Evolutionary conservation across 2,329 filamentous ascomycete genomes (phyloP).

Genomic region (Beauveria scarabaeidicola): DNA sequence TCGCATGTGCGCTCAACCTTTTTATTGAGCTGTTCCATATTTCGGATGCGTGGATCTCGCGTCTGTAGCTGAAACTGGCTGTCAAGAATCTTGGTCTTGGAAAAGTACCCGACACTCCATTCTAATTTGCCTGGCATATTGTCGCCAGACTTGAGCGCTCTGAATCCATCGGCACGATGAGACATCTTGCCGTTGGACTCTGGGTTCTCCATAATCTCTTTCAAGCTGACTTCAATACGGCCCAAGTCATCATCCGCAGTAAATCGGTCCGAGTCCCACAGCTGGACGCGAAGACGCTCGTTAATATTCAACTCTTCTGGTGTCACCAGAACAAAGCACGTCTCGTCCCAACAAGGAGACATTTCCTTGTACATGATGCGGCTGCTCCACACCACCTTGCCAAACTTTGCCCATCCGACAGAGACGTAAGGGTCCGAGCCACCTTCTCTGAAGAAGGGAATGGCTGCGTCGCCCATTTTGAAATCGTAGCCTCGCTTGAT

Average conservation of each 20-base stretch:
- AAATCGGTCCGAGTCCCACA: slow-evolving; percentile 68
- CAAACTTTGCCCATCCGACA: slow-evolving; percentile 70
- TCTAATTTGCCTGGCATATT: slow-evolving; percentile 59
- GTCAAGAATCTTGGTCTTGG: slow-evolving; percentile 55
- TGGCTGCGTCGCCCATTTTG: slow-evolving; percentile 58
- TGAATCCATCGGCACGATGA: slow-evolving; percentile 56
- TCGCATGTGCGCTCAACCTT: slow-evolving; percentile 47
- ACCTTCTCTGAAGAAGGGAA: slow-evolving; percentile 50
- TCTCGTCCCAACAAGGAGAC: slow-evolving; percentile 64
- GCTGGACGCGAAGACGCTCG: slow-evolving; percentile 58
- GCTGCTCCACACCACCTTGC: slow-evolving; percentile 52
- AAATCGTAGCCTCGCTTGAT: slow-evolving; percentile 62
- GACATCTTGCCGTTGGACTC: slow-evolving; percentile 54
- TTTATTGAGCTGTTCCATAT: slow-evolving; percentile 48
- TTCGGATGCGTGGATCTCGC: slow-evolving; percentile 47
- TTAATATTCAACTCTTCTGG: slow-evolving; percentile 64
- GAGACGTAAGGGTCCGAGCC: slow-evolving; percentile 64
- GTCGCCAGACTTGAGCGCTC: slow-evolving; percentile 55
- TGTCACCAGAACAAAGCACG: slow-evolving; percentile 59
- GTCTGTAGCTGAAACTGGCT: slow-evolving; percentile 55
- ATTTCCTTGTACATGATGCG: slow-evolving; percentile 57
- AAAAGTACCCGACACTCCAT: slow-evolving; percentile 66
- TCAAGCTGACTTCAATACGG: slow-evolving; percentile 60
- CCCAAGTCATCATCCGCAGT: slow-evolving; percentile 69
- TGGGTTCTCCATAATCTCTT: slow-evolving; percentile 51